Conservation (phyloP, 192 early-diverging fungal genomes). For the Rhizoclosmatium globosum region DNA sequence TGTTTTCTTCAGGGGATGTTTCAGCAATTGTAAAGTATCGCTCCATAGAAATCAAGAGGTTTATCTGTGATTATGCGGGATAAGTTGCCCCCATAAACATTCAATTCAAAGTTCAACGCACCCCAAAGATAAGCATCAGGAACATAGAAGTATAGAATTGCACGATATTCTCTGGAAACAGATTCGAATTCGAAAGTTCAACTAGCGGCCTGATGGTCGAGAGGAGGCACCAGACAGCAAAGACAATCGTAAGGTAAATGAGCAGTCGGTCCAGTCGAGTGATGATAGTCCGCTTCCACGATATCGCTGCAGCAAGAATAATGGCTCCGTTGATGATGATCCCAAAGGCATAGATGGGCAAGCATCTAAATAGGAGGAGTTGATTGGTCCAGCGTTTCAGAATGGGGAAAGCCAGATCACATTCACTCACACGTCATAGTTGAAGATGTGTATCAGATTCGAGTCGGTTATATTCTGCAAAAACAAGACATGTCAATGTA, state of each 20-base stretch:
- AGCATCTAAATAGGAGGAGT: background rate
- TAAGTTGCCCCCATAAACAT: background rate
- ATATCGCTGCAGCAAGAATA: background rate
- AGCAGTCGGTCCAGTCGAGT: background rate
- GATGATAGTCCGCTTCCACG: background rate
- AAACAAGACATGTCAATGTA: too few species aligned
- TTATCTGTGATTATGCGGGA: background rate
- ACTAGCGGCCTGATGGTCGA: constrained; percentile 1
- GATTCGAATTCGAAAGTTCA: background rate
- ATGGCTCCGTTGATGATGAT: background rate
- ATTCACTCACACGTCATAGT: too few species aligned
- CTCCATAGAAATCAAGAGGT: constrained; percentile 16
- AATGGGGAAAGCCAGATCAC: too few species aligned
- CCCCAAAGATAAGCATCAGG: constrained; percentile 16
- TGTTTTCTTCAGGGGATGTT: background rate
- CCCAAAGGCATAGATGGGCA: constrained; percentile 1
- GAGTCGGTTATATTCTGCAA: too few species aligned
- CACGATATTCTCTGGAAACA: background rate
- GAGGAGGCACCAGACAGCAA: background rate
- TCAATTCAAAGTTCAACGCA: background rate
- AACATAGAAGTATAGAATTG: constrained; percentile 7
- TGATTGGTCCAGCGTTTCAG: too few species aligned
- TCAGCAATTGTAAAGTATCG: constrained; percentile 11
- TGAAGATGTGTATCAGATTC: too few species aligned
- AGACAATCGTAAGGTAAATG: background rate